These are phyloP conservation scores for Pleurotus platypus DNA, from an alignment of 768 basidiomycete species.

Conservation along the genomic window DNA sequence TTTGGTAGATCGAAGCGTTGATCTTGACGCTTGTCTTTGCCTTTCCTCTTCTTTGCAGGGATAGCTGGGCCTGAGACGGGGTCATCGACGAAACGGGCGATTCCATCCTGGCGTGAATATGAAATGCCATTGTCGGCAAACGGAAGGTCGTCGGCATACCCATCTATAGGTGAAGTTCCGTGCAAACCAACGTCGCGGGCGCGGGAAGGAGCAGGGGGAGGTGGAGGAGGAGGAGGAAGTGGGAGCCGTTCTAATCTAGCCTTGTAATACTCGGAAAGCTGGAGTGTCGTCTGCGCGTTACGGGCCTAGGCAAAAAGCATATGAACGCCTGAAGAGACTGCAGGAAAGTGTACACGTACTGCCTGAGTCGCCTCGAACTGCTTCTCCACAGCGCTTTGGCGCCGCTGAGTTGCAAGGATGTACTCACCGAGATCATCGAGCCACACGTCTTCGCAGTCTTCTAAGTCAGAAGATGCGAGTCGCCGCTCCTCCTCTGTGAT, in stretches of 20 bases:
- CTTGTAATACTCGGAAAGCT: constrained; percentile 58
- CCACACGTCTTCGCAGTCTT: constrained; percentile 81
- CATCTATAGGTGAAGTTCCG: not conserved
- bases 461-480: constrained; percentile 71
- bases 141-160: not conserved
- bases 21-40: constrained; percentile 1
- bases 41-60: constrained; percentile 2
- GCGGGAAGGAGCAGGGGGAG: constrained; percentile 16
- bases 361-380: constrained; percentile 71
- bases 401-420: constrained; percentile 65
- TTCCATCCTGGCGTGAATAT: not conserved
- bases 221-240: constrained; percentile 26
- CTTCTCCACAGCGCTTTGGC: constrained; percentile 67
- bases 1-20: not conserved
- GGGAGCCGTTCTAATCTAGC: constrained; percentile 44
- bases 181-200: constrained; percentile 16
- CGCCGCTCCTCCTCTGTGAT: constrained; percentile 38
- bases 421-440: constrained; percentile 65
- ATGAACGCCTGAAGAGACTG: not conserved
- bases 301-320: constrained; percentile 50
- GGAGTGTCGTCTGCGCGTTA: constrained; percentile 58
- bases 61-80: not conserved
- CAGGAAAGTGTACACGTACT: not conserved
- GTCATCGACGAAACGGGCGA: constrained; percentile 3
- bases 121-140: constrained; percentile 4